Conservation (phyloP, 2,329 filamentous ascomycete genomes). For the Xylaria arbuscula region DNA sequence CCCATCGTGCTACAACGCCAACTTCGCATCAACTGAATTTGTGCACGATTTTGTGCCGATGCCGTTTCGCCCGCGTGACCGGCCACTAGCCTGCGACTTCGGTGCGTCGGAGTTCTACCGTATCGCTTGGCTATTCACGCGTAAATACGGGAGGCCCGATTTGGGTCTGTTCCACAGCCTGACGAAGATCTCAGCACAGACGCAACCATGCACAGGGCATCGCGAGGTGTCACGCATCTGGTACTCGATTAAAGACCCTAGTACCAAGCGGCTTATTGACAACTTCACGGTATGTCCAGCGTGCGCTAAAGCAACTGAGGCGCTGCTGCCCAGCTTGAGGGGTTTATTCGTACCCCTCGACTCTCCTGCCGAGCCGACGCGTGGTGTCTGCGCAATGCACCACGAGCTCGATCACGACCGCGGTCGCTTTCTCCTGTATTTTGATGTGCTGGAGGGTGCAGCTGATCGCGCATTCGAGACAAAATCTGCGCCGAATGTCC, state of each 20-base stretch:
- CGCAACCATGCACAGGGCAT: slow-evolving; percentile 68
- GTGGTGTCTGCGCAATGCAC: slow-evolving; percentile 75
- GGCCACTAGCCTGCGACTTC: slow-evolving; percentile 79
- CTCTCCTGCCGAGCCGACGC: slow-evolving; percentile 58
- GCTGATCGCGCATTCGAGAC: slow-evolving; percentile 63
- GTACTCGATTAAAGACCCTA: slow-evolving; percentile 79
- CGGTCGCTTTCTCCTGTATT: slow-evolving; percentile 68
- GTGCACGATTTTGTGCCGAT: slow-evolving; percentile 73
- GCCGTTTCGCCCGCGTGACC: slow-evolving; percentile 65
- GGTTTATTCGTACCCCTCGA: slow-evolving; percentile 71
- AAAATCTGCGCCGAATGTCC: slow-evolving; percentile 64
- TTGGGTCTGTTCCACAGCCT: slow-evolving; percentile 77
- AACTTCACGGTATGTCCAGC: slow-evolving; percentile 80
- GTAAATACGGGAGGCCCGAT: slow-evolving; percentile 74
- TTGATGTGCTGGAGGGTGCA: slow-evolving; percentile 68
- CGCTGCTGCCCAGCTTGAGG: slow-evolving; percentile 76
- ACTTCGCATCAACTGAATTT: slow-evolving; percentile 77
- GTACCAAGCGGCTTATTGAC: slow-evolving; percentile 70
- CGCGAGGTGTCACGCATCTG: slow-evolving; percentile 70
- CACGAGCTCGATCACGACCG: slow-evolving; percentile 50
- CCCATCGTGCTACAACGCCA: slow-evolving; percentile 77
- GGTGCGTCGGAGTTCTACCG: slow-evolving; percentile 82
- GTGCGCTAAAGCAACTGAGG: slow-evolving; percentile 78
- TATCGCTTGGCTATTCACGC: slow-evolving; percentile 83
- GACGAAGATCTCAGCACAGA: slow-evolving; percentile 68